Base-by-base conservation (phyloP, 2,329 filamentous ascomycete genomes). In the Fusarium clavum region DNA sequence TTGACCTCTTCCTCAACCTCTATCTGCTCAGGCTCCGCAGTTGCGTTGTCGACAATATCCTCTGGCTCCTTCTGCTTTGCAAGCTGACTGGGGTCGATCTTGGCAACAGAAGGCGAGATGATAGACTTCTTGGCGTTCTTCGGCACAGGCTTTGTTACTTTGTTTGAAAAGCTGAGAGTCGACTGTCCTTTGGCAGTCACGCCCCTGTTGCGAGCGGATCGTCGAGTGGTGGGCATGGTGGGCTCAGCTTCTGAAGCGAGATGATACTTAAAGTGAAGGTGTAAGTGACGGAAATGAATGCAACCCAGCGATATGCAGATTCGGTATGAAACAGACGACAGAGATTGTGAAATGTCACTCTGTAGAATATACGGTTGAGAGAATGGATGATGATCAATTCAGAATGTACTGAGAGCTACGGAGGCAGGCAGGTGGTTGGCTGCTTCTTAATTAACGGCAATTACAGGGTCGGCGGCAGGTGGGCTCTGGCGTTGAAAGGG, bases 131-230 rank as follows among this genome's bases (percentile, higher is more conserved):
- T 87, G 67, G 74, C 76, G 22, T 85, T 80, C 69, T 83, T 84
- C 25, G 84, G 77, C 6, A 83, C 81, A 38, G 82, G 77, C 76
- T 89, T 89, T 61, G 86, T 88, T 47, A 89, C 85, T 44, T 82
- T 82, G 76, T 84, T 84, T 72, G 86, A 83, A 81, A 89, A 89
- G 76, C 84, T 88, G 40, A 76, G 70, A 10, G 85, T 89, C 11
- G 85, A 84, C 70, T 89, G 87, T 38, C 80, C 80, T 75, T 84
- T 86, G 64, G 77, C 75, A 48, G 80, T 77, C 11, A 77, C 77
- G 22, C 78, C 71, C 27, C 79, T 77, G 58, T 79, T 73, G 48
- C 79, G 77, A 67, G 77, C 77, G n/a, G 85, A 83, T 76, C 84
- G 82, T 79, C 84, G 80, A 20, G 85, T 85, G 53, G 80, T 77